Conservation (phyloP, 2,329 filamentous ascomycete species). For the Fusarium sp. region DNA sequence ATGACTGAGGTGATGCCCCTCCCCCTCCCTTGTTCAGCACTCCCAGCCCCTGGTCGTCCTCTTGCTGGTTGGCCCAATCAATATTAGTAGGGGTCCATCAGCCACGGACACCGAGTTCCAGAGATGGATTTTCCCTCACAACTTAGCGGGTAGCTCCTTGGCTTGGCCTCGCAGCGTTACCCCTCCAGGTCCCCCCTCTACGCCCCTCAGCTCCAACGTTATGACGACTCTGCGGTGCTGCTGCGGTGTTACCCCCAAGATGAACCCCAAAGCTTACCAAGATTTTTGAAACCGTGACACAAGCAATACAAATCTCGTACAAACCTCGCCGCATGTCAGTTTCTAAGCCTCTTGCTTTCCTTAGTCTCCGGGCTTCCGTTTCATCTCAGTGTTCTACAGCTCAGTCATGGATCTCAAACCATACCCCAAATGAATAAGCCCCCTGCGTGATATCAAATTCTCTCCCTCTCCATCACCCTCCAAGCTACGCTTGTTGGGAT, state of each 20-base stretch:
- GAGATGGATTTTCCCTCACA: slow-evolving; percentile 35
- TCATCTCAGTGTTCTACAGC: slow-evolving; percentile 12
- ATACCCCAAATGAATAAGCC: background rate
- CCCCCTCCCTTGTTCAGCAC: slow-evolving; percentile 20
- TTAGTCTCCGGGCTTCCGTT: slow-evolving; percentile 29
- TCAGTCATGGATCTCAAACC: slow-evolving; percentile 5
- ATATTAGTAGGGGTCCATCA: slow-evolving; percentile 39
- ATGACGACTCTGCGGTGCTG: slow-evolving; percentile 44
- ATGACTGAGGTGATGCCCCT: slow-evolving; percentile 46
- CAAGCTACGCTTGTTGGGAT: slow-evolving; percentile 36
- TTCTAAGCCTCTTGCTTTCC: slow-evolving; percentile 13
- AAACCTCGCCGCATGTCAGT: slow-evolving; percentile 37
- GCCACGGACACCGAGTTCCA: slow-evolving; percentile 49
- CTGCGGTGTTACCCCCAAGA: slow-evolving; percentile 45
- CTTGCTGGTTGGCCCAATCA: slow-evolving; percentile 24
- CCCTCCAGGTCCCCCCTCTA: slow-evolving; percentile 38
- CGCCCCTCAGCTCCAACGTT: slow-evolving; percentile 44
- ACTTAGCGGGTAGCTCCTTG: slow-evolving; percentile 17
- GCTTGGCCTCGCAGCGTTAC: slow-evolving; percentile 21
- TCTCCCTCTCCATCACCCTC: slow-evolving; percentile 17
- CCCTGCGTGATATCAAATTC: slow-evolving; percentile 15
- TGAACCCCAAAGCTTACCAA: slow-evolving; percentile 44
- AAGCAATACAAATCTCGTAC: slow-evolving; percentile 47
- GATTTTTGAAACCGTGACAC: slow-evolving; percentile 45
- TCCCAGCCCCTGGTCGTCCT: slow-evolving; percentile 5